A percentile compares a stretch with the other conserved stretches of the same genome.
phyloP scores from a whole-genome alignment of 164 flowering plant genomes.

The Nelumbo lutea region DNA sequence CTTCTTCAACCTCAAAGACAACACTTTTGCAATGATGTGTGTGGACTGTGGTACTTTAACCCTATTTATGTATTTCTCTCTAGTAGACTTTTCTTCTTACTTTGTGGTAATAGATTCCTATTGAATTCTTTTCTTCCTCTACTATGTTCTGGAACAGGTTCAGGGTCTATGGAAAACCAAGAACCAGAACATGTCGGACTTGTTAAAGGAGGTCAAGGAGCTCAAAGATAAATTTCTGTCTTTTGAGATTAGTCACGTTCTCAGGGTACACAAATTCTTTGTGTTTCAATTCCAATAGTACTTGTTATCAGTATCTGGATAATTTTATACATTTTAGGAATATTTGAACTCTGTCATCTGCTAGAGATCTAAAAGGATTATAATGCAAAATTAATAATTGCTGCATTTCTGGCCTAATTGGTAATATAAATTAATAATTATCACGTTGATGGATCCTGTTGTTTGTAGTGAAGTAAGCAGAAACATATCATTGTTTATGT shows the following conservation, averaged over 20 bases:
- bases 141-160: slow-evolving; percentile 38
- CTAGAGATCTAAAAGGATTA: background rate
- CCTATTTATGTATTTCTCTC: background rate
- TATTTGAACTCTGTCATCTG: background rate
- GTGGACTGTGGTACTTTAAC: no score
- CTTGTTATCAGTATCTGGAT: background rate
- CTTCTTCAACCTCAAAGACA: no score
- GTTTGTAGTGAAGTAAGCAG: background rate
- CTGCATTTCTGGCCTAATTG: background rate
- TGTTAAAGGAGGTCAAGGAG: slow-evolving; percentile 48
- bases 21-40: no score
- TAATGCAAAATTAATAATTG: background rate
- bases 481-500: background rate
- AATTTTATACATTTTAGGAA: background rate
- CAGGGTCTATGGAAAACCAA: slow-evolving; percentile 67
- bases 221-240: slow-evolving; percentile 54
- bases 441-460: no score
- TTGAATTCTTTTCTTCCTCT: background rate
- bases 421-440: no score
- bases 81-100: background rate
- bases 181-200: slow-evolving; percentile 41
- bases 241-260: slow-evolving; percentile 61
- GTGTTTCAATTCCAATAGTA: background rate
- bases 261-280: slow-evolving; percentile 39
- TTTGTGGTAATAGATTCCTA: background rate